Percentiles rank a stretch among this genome's conserved stretches.
Evolutionary conservation across 306 rosid genomes (phyloP).

Genomic region (Malus asiatica): DNA sequence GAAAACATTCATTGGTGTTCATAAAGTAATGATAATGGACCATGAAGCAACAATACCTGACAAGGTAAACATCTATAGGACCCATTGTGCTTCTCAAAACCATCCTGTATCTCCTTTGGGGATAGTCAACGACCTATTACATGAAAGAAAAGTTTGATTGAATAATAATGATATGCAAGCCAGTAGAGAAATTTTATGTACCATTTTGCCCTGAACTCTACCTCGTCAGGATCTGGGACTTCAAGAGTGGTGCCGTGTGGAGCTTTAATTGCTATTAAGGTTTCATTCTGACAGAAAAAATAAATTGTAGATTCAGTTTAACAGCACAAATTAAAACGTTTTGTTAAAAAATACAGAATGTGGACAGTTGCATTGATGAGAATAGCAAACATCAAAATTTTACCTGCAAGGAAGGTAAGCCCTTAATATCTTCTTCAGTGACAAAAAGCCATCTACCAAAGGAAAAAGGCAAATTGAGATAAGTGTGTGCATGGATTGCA

Average conservation of each 20-base stretch:
- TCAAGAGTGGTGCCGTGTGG: constrained; percentile 96
- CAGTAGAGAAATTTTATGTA: not conserved
- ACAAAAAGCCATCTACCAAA: constrained; percentile 76
- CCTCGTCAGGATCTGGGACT: constrained; percentile 99
- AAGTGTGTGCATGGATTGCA: not conserved
- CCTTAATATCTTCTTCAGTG: constrained; percentile 94
- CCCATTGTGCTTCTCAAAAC: constrained; percentile 98
- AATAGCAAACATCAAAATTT: constrained; percentile 8
- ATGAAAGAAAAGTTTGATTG: constrained; percentile 21
- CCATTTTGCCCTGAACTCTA: constrained; percentile 26
- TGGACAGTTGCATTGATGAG: not conserved
- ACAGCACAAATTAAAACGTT: constrained; percentile 4
- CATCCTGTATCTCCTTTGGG: constrained; percentile 88
- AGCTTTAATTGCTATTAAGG: constrained; percentile 95
- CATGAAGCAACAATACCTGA: constrained; percentile 52
- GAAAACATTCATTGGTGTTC: constrained; percentile 11
- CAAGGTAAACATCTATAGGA: constrained; percentile 94
- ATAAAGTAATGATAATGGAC: constrained; percentile 2
- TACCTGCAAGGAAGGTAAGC: constrained; percentile 86
- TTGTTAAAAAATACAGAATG: constrained; percentile 4
- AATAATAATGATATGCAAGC: constrained; percentile 17
- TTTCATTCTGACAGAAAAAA: constrained; percentile 71
- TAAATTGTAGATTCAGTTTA: not conserved
- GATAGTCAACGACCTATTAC: constrained; percentile 84
- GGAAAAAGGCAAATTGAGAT: constrained; percentile 1